Percentiles rank a stretch among this genome's conserved stretches.
phyloP scores from a whole-genome alignment of 768 basidiomycete genomes.

The Termitomyces sp. region DNA sequence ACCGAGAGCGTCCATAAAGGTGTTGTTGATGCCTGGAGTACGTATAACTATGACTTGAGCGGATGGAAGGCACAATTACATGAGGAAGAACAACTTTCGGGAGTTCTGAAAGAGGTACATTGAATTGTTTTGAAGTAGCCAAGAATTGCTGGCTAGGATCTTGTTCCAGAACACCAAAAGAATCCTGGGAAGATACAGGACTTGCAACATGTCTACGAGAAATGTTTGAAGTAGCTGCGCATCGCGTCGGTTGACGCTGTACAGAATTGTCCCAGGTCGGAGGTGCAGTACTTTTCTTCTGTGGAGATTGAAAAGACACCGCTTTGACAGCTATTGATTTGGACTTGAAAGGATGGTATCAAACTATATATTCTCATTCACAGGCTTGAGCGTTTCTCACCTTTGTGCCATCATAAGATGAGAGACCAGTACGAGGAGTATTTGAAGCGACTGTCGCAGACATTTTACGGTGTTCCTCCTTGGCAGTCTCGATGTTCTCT shows the following conservation, averaged over 20 bases:
- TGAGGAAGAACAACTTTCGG: constrained; percentile 13
- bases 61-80: neutral
- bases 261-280: neutral
- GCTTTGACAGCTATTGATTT: constrained; percentile 24
- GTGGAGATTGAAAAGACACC: constrained; percentile 28
- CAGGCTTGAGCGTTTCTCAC: constrained; percentile 10
- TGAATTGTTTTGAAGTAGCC: constrained; percentile 42
- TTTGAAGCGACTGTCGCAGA: constrained; percentile 9
- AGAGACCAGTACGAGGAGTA: constrained; percentile 19
- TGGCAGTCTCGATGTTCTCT: constrained; percentile 34
- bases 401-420: constrained; percentile 19
- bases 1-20: constrained; percentile 4
- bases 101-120: constrained; percentile 55
- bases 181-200: constrained; percentile 46
- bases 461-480: neutral
- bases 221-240: neutral
- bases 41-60: constrained; percentile 2
- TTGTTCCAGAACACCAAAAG: constrained; percentile 48
- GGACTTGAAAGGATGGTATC: constrained; percentile 13
- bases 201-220: constrained; percentile 5
- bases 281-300: constrained; percentile 10
- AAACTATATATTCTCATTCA: constrained; percentile 14
- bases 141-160: constrained; percentile 43
- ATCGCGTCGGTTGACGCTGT: neutral
- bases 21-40: neutral